These are phyloP conservation scores for Rhizopogon vinicolor DNA, from an alignment of 768 basidiomycete species.

Conservation along the genomic window DNA sequence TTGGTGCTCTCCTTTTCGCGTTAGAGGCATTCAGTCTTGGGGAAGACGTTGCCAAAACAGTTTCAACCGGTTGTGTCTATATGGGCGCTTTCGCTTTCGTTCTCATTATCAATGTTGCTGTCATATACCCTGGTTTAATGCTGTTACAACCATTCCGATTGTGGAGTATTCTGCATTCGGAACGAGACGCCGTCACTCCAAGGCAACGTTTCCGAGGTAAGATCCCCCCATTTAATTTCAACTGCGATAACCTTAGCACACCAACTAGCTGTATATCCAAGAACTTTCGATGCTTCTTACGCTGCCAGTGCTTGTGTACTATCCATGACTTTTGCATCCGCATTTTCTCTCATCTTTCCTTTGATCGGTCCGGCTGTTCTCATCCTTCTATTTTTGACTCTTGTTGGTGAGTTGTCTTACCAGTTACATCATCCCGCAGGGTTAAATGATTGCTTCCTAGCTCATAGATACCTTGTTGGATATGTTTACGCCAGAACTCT, in stretches of 20 bases:
- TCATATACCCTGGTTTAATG: slow-evolving; percentile 66
- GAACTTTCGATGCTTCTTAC: slow-evolving; percentile 64
- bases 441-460: slow-evolving; percentile 28
- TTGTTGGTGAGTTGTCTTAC: slow-evolving; percentile 48
- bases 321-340: slow-evolving; percentile 66
- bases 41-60: slow-evolving; percentile 32
- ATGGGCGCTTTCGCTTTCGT: slow-evolving; percentile 58
- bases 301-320: slow-evolving; percentile 63
- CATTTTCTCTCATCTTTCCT: slow-evolving; percentile 73
- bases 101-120: slow-evolving; percentile 58
- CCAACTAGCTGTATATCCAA: slow-evolving; percentile 61
- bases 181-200: slow-evolving; percentile 64
- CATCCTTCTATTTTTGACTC: slow-evolving; percentile 57
- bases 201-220: slow-evolving; percentile 74
- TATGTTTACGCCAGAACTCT: slow-evolving; percentile 73
- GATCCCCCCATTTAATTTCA: slow-evolving; percentile 13
- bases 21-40: slow-evolving; percentile 50
- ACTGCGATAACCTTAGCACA: neutral
- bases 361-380: slow-evolving; percentile 68
- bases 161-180: slow-evolving; percentile 50
- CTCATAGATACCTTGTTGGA: slow-evolving; percentile 76
- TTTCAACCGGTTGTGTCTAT: slow-evolving; percentile 71
- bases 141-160: slow-evolving; percentile 68
- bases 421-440: slow-evolving; percentile 3
- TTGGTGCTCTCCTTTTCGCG: slow-evolving; percentile 69